Base-by-base conservation (phyloP, 1,284 basidiomycete genomes). In the Microbotryum violaceum region DNA sequence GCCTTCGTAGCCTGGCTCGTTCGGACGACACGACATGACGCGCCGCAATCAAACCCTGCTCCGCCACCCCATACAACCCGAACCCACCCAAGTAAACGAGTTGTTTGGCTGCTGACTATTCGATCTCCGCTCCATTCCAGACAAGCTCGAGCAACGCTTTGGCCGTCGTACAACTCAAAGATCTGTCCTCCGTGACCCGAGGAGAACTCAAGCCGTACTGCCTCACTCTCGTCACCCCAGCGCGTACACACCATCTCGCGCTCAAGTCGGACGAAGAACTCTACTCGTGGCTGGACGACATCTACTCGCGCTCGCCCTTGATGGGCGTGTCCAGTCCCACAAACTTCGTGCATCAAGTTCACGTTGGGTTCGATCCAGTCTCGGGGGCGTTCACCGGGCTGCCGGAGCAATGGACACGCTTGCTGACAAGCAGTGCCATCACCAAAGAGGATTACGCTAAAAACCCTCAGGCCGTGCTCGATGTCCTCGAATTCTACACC, bases 401-500 rank as follows among this genome's bases (percentile, higher is more conserved):
- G 72, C 94, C 94, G 3, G 91, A 97, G 58, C 91, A 94, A 79
- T 98, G 94, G 94, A 89, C 85, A 72, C 89, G 92, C 69, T 81
- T 98, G 21, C 82, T 98, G 69, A 97, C 91, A 6, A 92, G 93
- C 70, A 93, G 90, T 4, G 92, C 93, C 44, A 97, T 98, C 76
- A 97, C 94, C 2, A 87, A 91, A 61, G 94, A 97, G 77, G 94
- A 98, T 75, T 97, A 97, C 64, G 91, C 89, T 14, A 90, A 89
- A 74, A 89, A 98, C 73, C 94, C 94, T 0, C 93, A 97, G 72
- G 94, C 94, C 1, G 94, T 98, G 18, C 81, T 97, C 20, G 94
- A 97, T 68, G 94, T 97, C 0, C 85, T 98, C 61, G 92, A 97
- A 73, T 98, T 97, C 78, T 97, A 97, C 77, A 97, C 93, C 16